These are phyloP conservation scores for Colletotrichum sp. DNA, from an alignment of 2,329 filamentous ascomycete genomes.

Conservation along the genomic window DNA sequence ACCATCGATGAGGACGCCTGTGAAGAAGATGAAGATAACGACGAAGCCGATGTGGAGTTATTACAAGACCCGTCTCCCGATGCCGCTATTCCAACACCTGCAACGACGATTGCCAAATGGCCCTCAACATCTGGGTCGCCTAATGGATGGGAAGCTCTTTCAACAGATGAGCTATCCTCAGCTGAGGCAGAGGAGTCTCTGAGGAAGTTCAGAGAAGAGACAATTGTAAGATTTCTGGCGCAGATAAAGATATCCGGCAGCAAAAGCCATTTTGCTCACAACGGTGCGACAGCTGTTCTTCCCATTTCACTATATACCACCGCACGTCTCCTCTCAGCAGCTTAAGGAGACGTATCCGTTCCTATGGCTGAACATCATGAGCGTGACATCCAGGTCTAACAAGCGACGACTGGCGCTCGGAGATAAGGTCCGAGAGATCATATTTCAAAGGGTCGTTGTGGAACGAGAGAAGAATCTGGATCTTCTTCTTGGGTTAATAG, in stretches of 20 bases:
- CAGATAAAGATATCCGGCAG: rapidly evolving
- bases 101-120: not conserved
- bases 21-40: not conserved
- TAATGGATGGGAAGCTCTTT: rapidly evolving
- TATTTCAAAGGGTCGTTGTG: rapidly evolving
- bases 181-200: not conserved
- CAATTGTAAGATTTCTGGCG: rapidly evolving
- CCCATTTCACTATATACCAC: not conserved
- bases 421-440: not conserved
- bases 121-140: not conserved
- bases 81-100: not conserved
- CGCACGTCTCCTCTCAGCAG: not conserved
- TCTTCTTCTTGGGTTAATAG: not conserved
- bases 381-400: not conserved
- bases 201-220: not conserved
- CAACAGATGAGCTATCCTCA: rapidly evolving
- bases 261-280: rapidly evolving
- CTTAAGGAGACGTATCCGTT: not conserved
- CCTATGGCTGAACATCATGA: not conserved
- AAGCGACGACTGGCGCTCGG: not conserved
- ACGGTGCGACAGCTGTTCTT: rapidly evolving
- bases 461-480: not conserved
- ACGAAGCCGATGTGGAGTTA: not conserved
- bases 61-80: not conserved
- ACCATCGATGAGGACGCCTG: too few relatives aligned